phyloP scores from a whole-genome alignment of 352 stramenopile genomes.

The Saprolegnia diclina region DNA sequence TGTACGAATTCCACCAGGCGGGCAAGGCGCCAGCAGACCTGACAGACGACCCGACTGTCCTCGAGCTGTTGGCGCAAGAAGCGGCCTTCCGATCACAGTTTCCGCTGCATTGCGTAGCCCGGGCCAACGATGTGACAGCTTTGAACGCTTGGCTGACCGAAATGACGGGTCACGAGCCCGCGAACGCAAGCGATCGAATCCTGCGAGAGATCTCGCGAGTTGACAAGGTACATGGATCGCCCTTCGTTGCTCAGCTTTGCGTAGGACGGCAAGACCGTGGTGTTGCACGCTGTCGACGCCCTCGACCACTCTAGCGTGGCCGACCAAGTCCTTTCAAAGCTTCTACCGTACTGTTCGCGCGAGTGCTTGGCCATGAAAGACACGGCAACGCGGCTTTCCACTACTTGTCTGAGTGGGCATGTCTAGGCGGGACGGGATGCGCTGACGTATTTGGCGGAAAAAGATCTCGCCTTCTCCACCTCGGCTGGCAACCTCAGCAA shows the following conservation, averaged over 20 bases:
- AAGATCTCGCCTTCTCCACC: no score
- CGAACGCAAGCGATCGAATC: background rate
- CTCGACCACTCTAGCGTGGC: background rate
- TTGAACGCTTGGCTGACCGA: background rate
- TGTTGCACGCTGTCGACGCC: slow-evolving; percentile 1
- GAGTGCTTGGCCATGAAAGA: background rate
- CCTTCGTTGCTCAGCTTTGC: background rate
- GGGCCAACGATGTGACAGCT: background rate
- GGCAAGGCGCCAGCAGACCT: background rate
- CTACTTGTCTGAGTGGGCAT: no score
- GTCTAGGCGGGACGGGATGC: no score
- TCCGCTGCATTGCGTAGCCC: background rate
- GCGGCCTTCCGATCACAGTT: background rate
- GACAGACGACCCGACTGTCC: background rate
- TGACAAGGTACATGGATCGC: background rate
- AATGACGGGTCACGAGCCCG: no score
- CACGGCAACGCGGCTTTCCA: background rate
- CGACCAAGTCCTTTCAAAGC: background rate
- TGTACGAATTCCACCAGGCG: no score
- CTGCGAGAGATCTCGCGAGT: background rate
- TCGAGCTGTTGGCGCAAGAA: background rate
- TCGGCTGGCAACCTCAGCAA: no score
- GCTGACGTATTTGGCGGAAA: no score
- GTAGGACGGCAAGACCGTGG: background rate
- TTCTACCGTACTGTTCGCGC: background rate